Evolutionary conservation across 805 yeast genomes (phyloP).

Genomic region (Wickerhamomyces xylosicus): DNA sequence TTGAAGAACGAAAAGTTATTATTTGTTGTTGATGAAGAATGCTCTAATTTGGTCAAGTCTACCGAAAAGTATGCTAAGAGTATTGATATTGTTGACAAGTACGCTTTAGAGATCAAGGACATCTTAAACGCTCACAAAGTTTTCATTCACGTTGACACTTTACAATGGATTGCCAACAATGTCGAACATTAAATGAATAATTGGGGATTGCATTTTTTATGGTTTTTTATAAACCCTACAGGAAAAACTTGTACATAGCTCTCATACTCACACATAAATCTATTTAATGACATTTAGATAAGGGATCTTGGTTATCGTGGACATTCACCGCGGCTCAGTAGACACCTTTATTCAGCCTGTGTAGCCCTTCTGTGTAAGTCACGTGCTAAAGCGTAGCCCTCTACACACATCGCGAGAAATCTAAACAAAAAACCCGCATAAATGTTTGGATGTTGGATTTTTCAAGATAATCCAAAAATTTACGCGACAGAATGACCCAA

Average conservation of each 20-base stretch:
- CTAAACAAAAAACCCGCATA: neutral
- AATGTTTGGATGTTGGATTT: neutral
- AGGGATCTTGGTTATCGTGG: too few species aligned
- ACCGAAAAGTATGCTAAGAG: slow-evolving; percentile 41
- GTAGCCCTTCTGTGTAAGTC: neutral
- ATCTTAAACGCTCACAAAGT: slow-evolving; percentile 69
- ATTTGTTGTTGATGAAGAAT: slow-evolving; percentile 52
- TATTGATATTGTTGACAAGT: slow-evolving; percentile 60
- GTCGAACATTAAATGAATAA: slow-evolving; percentile 2
- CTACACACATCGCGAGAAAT: neutral
- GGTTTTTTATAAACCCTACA: neutral
- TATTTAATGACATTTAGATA: neutral
- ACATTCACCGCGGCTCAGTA: neutral
- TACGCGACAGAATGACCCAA: neutral
- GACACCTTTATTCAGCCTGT: neutral
- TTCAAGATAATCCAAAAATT: neutral
- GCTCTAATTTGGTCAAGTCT: slow-evolving; percentile 51
- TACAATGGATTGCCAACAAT: slow-evolving; percentile 42
- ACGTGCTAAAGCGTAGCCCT: neutral
- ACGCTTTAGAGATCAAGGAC: slow-evolving; percentile 76
- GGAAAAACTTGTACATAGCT: neutral
- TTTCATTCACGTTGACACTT: slow-evolving; percentile 61
- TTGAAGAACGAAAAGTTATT: slow-evolving; percentile 45
- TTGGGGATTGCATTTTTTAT: too few species aligned
- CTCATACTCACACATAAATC: slow-evolving; percentile 1